Base-by-base conservation (phyloP, 352 stramenopile genomes). In the Blastocystis sp. region DNA sequence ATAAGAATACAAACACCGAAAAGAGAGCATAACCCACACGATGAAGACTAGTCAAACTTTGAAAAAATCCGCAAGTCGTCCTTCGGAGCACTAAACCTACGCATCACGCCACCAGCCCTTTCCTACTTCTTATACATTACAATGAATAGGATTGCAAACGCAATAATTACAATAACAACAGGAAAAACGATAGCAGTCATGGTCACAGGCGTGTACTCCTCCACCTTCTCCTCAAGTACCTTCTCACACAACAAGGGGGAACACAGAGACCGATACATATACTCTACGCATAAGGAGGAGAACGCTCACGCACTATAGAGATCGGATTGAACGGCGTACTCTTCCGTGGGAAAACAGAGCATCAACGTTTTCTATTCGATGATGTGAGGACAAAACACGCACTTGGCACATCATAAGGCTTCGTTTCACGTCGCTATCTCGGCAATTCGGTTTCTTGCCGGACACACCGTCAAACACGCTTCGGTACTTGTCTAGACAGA, bases 191-290 rank as follows among this genome's bases (percentile, higher is more conserved):
- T 41, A 3, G 74, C 74, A 33, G 74, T 85, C 50, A 67, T 39
- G 12, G 74, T 69, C 41, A 85, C 31, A 1, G 74, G 74, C 21
- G 61, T 29, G 51, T 85, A 85, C 55, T 66, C 50, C 26, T 85
- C 74, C 3, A 26, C 39, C 16, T 21, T 51, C 45, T 66, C 51
- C 35, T 50, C 21, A 19, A 29, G 3, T 29, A 2, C 31, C 45
- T 37, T 41, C 24, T 85, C 9, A 41, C 74, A 85, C 13, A 63
- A 37, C 45, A 85, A 26, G 21, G 74, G 74, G n/a, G 60, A 16
- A 24, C 74, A 85, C 41, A 85, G 37, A 29, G 74, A 85, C 74
- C 74, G 50, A 55, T 67, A 85, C 74, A 85, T 85, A 39, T 85
- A 85, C 41, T 85, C 74, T 85, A 67, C n/a, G 19, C 33, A 16